Percentiles rank a stretch among this genome's conserved stretches.
These are phyloP conservation scores for Cryptosporidium tyzzeri DNA, from an alignment of 169 alveolate species.

Conservation along the genomic window DNA sequence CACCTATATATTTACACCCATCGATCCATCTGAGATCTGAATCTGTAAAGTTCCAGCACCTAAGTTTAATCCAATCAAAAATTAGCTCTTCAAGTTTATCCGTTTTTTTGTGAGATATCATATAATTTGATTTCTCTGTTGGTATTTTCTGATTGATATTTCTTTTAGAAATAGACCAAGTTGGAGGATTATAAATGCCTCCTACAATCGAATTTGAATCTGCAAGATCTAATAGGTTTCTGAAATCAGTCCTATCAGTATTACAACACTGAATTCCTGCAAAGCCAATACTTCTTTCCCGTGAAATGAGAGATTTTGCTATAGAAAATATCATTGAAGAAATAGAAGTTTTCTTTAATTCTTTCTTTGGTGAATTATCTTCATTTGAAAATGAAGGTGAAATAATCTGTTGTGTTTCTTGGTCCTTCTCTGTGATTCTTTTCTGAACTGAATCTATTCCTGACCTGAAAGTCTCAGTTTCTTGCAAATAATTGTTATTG, in stretches of 20 bases:
- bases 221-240: conserved; percentile 67
- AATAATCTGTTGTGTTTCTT: background rate
- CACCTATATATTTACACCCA: conserved; percentile 59
- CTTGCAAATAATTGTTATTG: background rate
- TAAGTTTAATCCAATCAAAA: conserved; percentile 67
- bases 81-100: conserved; percentile 43
- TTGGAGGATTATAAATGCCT: conserved; percentile 10
- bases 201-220: conserved; percentile 4
- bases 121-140: background rate
- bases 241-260: conserved; percentile 55
- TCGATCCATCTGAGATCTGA: conserved; percentile 72
- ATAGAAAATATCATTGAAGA: conserved; percentile 12
- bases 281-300: background rate
- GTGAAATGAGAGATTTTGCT: conserved; percentile 7
- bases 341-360: background rate
- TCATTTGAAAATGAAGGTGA: background rate
- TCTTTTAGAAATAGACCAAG: conserved; percentile 7
- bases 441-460: background rate
- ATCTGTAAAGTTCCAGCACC: conserved; percentile 67
- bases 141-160: background rate
- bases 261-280: conserved; percentile 61
- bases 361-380: background rate
- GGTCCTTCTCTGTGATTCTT: background rate
- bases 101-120: conserved; percentile 3
- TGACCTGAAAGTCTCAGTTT: background rate